Evolutionary conservation across 23 red algal species (phyloP).

Genomic region (Gracilaria domingensis): DNA sequence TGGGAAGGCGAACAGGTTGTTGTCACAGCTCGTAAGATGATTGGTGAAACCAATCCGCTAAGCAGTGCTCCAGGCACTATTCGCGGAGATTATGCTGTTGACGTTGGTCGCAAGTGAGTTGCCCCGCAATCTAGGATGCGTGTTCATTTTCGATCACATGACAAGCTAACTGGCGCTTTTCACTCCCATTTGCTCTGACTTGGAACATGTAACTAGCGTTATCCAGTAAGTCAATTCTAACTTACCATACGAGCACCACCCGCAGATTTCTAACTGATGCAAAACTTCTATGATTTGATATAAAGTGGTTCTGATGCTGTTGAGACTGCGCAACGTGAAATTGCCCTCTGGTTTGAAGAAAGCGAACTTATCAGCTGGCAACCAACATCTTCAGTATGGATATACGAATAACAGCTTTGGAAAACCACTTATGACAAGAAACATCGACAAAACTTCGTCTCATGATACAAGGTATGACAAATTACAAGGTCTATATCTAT

Average conservation of each 20-base stretch:
- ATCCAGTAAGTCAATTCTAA: slow-evolving; percentile 40
- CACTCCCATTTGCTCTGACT: not conserved
- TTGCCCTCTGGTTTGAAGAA: slow-evolving; percentile 89
- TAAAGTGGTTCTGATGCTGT: slow-evolving; percentile 85
- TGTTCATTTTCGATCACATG: not conserved
- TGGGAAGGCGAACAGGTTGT: slow-evolving; percentile 95
- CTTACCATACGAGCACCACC: not conserved
- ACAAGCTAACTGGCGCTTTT: not conserved
- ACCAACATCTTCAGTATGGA: slow-evolving; percentile 72
- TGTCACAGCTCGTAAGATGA: slow-evolving; percentile 81
- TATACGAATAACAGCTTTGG: slow-evolving; percentile 81
- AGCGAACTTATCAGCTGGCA: slow-evolving; percentile 79
- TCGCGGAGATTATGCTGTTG: slow-evolving; percentile 90
- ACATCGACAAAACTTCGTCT: not conserved
- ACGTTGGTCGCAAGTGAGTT: slow-evolving; percentile 90
- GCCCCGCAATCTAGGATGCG: not conserved
- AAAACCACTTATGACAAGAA: not conserved
- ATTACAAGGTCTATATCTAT: not conserved
- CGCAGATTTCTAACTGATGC: slow-evolving; percentile 24
- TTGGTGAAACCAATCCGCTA: slow-evolving; percentile 93
- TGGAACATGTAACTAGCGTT: slow-evolving; percentile 36
- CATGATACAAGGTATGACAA: not conserved
- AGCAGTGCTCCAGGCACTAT: slow-evolving; percentile 91
- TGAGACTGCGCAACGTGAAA: slow-evolving; percentile 95
- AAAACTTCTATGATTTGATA: not conserved